Percentiles rank a stretch among this genome's conserved stretches.
phyloP scores from a whole-genome alignment of 2,329 filamentous ascomycete genomes.

The Intubia oerlemansii region DNA sequence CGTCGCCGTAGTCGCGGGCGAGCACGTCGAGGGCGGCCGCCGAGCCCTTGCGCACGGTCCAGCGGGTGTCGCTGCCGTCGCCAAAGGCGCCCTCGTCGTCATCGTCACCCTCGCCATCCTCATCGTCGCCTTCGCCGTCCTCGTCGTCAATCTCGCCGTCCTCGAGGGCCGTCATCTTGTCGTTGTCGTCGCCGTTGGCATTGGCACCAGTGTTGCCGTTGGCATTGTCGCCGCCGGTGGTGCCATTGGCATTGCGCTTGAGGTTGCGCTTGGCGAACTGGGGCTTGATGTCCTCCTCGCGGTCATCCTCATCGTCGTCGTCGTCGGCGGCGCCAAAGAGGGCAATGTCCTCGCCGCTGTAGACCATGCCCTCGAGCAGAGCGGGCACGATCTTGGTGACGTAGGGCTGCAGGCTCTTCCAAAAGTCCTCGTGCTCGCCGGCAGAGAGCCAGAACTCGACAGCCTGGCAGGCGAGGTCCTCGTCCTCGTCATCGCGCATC shows the following conservation, averaged over 20 bases:
- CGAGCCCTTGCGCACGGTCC: conserved; percentile 93
- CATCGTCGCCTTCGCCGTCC: conserved; percentile 36
- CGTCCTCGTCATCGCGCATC: conserved; percentile 66
- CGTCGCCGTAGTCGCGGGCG: conserved; percentile 68
- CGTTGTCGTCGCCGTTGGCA: conserved; percentile 38
- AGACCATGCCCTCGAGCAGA: conserved; percentile 85
- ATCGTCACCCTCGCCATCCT: conserved; percentile 46
- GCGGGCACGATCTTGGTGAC: conserved; percentile 76
- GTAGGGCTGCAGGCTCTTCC: conserved; percentile 54
- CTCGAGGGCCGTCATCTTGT: too few species aligned
- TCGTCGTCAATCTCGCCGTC: conserved; percentile 31
- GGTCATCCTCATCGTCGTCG: conserved; percentile 82
- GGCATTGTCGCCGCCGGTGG: conserved; percentile 28
- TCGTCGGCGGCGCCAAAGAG: conserved; percentile 66
- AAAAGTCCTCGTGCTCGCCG: conserved; percentile 67
- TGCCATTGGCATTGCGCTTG: conserved; percentile 35
- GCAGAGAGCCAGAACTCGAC: conserved; percentile 95
- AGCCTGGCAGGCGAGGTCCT: conserved; percentile 80
- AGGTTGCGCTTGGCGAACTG: conserved; percentile 55
- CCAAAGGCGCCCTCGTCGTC: conserved; percentile 58
- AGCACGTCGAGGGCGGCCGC: conserved; percentile 89
- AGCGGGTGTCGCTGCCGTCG: conserved; percentile 69
- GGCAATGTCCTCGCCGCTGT: conserved; percentile 81
- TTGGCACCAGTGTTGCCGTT: too few species aligned
- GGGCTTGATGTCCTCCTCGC: conserved; percentile 77